Conservation (phyloP, 2,329 filamentous ascomycete species). For the Neofusicoccum laricinum region DNA sequence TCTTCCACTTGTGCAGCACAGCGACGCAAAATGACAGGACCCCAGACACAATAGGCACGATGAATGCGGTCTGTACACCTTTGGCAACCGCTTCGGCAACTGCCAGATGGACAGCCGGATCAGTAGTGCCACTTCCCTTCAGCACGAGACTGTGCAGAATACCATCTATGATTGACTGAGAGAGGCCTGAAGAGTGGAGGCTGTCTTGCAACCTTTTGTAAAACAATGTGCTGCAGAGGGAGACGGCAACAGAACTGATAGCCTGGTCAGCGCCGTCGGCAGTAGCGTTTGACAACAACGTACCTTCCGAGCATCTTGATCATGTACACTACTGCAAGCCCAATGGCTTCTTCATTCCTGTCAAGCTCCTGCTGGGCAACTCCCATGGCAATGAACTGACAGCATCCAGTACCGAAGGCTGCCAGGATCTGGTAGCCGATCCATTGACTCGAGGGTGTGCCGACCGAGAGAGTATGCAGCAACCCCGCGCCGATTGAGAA, state of each 20-base stretch:
- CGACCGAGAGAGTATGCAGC: not conserved
- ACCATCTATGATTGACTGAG: not conserved
- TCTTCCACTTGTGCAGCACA: not conserved
- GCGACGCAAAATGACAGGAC: not conserved
- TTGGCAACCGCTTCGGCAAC: not conserved
- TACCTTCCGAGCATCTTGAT: not conserved
- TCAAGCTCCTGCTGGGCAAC: not conserved
- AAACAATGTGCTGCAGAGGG: not conserved
- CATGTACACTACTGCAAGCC: not conserved
- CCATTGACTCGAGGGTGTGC: not conserved
- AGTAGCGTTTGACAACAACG: not conserved
- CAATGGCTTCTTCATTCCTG: not conserved
- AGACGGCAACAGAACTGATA: not conserved
- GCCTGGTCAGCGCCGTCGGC: not conserved
- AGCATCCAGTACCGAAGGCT: not conserved
- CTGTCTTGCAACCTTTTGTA: not conserved
- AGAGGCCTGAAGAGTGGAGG: not conserved
- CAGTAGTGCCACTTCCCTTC: not conserved
- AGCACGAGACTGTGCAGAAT: not conserved
- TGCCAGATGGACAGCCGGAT: not conserved
- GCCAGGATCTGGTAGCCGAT: slow-evolving; percentile 1
- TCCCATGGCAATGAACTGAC: slow-evolving; percentile 2
- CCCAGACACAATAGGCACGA: not conserved
- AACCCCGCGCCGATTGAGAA: not conserved
- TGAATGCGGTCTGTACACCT: not conserved